Conservation (phyloP, 805 yeast genomes). For the Candida saitoana region DNA sequence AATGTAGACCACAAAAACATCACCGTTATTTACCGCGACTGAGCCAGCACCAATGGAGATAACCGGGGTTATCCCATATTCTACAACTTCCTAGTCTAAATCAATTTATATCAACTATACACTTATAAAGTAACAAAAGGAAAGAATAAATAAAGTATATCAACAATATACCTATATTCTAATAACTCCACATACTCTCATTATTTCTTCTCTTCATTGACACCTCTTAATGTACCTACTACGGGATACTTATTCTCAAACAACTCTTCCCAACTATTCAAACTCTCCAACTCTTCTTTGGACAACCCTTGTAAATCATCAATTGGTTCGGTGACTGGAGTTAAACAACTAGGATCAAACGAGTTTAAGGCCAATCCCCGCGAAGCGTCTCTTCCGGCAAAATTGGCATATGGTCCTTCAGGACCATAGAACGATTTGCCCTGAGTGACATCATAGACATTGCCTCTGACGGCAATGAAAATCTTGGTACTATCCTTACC, state of each 20-base stretch:
- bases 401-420: constrained; percentile 88
- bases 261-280: constrained; percentile 82
- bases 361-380: constrained; percentile 88
- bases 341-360: constrained; percentile 65
- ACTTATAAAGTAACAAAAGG: no score
- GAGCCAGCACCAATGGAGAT: no score
- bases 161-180: no score
- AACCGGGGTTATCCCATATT: no score
- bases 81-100: no score
- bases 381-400: constrained; percentile 95
- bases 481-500: constrained; percentile 78
- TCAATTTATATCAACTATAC: no score
- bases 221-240: constrained; percentile 57
- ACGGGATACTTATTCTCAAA: constrained; percentile 77
- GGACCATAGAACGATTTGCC: constrained; percentile 92
- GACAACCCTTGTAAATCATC: constrained; percentile 65
- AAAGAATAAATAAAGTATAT: no score
- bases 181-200: no score
- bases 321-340: constrained; percentile 69
- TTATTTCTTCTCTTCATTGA: neutral
- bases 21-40: no score
- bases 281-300: constrained; percentile 56
- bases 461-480: constrained; percentile 82
- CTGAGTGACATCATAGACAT: constrained; percentile 74
- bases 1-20: no score